Evolutionary conservation across 768 basidiomycete species (phyloP).

Genomic region (Neoboletus subvelutipes): DNA sequence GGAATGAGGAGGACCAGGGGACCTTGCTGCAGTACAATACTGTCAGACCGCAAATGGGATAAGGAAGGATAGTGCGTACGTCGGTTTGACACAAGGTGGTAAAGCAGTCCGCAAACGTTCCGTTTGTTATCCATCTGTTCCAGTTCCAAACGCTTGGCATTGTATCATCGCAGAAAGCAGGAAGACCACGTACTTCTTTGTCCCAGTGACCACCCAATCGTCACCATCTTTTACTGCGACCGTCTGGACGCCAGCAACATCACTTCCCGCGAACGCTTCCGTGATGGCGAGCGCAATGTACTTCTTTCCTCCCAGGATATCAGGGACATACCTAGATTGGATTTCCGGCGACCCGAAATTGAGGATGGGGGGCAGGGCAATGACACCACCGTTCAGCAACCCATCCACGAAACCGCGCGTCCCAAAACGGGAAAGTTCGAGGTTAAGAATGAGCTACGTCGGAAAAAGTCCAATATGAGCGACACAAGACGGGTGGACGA

Average conservation of each 20-base stretch:
- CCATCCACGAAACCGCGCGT: slow-evolving; percentile 89
- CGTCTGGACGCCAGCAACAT: slow-evolving; percentile 82
- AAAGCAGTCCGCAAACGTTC: slow-evolving; percentile 82
- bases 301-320: slow-evolving; percentile 75
- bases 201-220: slow-evolving; percentile 86
- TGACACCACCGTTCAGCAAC: slow-evolving; percentile 75
- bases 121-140: slow-evolving; percentile 86
- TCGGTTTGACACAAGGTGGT: slow-evolving; percentile 76
- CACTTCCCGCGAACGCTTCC: slow-evolving; percentile 91
- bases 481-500: neutral
- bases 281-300: slow-evolving; percentile 88
- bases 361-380: slow-evolving; percentile 85
- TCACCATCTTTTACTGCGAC: slow-evolving; percentile 84
- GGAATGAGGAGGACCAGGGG: slow-evolving; percentile 77
- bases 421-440: slow-evolving; percentile 80
- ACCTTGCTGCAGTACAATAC: slow-evolving; percentile 46
- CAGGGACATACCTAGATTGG: slow-evolving; percentile 66
- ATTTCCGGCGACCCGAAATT: slow-evolving; percentile 84
- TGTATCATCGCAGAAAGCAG: neutral
- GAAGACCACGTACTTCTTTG: slow-evolving; percentile 71
- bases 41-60: slow-evolving; percentile 4
- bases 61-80: slow-evolving; percentile 32
- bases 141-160: neutral
- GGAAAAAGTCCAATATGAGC: neutral
- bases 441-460: slow-evolving; percentile 67